These are phyloP conservation scores for Populus tomentosa DNA, from an alignment of 441 rosid species.

Conservation along the genomic window DNA sequence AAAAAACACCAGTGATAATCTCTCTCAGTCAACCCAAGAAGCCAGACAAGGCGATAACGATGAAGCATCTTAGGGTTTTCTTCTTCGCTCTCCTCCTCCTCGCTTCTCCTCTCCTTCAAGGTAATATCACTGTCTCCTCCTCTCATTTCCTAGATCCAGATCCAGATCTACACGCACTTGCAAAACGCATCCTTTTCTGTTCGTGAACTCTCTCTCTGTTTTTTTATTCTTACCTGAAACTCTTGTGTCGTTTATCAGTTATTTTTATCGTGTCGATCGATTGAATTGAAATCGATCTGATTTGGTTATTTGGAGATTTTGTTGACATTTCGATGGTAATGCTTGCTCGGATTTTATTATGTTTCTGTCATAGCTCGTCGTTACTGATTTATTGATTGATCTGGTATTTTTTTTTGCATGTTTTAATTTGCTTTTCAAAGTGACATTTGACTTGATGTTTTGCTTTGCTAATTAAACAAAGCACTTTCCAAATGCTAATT, in stretches of 20 bases:
- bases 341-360: not conserved
- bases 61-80: constrained; percentile 62
- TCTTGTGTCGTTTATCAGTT: constrained; percentile 5
- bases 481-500: not conserved
- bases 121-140: constrained; percentile 21
- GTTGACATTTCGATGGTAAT: not conserved
- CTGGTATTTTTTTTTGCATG: not conserved
- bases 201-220: not conserved
- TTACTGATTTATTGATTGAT: not conserved
- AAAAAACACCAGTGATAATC: too few relatives aligned
- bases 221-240: not conserved
- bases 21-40: not conserved
- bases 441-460: not conserved
- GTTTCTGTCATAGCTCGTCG: not conserved
- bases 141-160: constrained; percentile 26
- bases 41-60: constrained; percentile 9
- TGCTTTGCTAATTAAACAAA: not conserved
- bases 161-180: constrained; percentile 34
- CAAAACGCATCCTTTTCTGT: not conserved
- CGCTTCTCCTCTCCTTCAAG: constrained; percentile 78
- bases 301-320: not conserved
- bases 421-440: not conserved
- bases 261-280: constrained; percentile 18
- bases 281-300: constrained; percentile 18
- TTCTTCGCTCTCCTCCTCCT: constrained; percentile 76